Conservation (phyloP, 805 yeast genomes). For the Clavispora asparagi region DNA sequence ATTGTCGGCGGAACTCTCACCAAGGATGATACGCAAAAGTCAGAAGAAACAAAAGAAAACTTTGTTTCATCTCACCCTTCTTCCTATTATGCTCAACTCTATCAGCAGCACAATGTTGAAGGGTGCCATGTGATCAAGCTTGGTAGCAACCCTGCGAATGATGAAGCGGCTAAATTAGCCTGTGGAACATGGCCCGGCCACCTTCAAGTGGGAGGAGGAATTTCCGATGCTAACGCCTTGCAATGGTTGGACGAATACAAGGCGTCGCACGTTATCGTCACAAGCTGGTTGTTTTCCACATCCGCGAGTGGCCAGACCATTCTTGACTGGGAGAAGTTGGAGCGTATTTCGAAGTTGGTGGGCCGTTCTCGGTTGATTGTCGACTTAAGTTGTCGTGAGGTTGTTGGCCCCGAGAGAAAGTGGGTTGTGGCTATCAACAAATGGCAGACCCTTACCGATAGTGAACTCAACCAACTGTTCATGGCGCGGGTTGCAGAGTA, state of each 20-base stretch:
- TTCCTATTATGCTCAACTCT: constrained; percentile 67
- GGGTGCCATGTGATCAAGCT: constrained; percentile 94
- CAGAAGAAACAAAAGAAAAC: constrained; percentile 42
- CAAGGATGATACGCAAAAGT: constrained; percentile 42
- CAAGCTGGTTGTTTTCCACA: constrained; percentile 83
- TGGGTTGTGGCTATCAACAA: constrained; percentile 98
- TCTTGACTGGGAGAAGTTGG: constrained; percentile 47
- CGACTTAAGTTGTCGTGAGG: constrained; percentile 77
- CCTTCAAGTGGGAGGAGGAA: constrained; percentile 93
- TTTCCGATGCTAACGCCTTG: constrained; percentile 65
- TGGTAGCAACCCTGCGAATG: constrained; percentile 73
- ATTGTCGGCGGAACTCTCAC: constrained; percentile 90
- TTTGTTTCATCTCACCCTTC: constrained; percentile 75
- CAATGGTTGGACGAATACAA: constrained; percentile 66
- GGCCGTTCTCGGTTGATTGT: constrained; percentile 71
- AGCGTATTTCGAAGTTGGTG: constrained; percentile 44
- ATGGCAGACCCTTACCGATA: constrained; percentile 87
- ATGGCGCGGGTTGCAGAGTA: constrained; percentile 52
- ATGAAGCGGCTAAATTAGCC: constrained; percentile 76
- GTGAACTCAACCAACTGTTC: constrained; percentile 49
- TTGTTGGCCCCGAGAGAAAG: constrained; percentile 13
- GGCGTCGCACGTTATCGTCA: constrained; percentile 86
- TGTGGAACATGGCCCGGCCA: constrained; percentile 64
- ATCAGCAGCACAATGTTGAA: constrained; percentile 47
- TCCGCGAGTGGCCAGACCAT: constrained; percentile 37